Percentiles rank a stretch among this genome's conserved stretches.
Conservation (phyloP, 306 rosid species). For the Quercus ilex region DNA sequence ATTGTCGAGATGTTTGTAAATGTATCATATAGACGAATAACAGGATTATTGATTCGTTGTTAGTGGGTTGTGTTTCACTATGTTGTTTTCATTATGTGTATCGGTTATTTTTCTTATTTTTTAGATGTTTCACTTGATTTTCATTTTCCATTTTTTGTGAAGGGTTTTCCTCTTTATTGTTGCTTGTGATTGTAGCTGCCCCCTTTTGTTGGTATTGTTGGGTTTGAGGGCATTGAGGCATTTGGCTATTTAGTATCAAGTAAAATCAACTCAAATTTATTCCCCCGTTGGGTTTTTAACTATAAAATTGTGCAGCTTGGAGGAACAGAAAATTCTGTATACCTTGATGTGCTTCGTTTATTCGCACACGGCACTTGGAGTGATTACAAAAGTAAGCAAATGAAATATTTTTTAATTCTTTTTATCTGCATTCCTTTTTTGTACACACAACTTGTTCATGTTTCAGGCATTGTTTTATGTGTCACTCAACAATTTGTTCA, state of each 20-base stretch:
- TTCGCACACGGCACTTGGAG: constrained; percentile 94
- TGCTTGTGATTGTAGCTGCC: not conserved
- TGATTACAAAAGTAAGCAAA: constrained; percentile 78
- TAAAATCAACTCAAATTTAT: not conserved
- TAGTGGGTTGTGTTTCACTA: not conserved
- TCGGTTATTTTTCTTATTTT: constrained; percentile 1
- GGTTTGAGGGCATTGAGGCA: not conserved
- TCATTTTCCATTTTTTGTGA: not conserved
- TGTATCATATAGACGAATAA: not conserved
- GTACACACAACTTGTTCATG: not conserved
- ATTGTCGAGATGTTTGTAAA: not conserved
- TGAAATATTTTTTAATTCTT: not conserved
- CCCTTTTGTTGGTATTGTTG: constrained; percentile 6
- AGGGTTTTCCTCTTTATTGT: not conserved
- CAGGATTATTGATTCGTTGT: not conserved
- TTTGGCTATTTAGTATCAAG: not conserved
- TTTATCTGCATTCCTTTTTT: not conserved
- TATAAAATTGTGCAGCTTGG: constrained; percentile 53
- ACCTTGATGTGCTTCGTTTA: constrained; percentile 75
- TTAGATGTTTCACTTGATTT: not conserved
- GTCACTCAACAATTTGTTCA: not conserved
- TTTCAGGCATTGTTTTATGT: not conserved
- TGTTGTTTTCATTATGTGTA: not conserved
- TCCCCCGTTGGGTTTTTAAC: not conserved
- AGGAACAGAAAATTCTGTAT: constrained; percentile 54